phyloP scores from a whole-genome alignment of 305 asterid species.

The Solanum hybrid region DNA sequence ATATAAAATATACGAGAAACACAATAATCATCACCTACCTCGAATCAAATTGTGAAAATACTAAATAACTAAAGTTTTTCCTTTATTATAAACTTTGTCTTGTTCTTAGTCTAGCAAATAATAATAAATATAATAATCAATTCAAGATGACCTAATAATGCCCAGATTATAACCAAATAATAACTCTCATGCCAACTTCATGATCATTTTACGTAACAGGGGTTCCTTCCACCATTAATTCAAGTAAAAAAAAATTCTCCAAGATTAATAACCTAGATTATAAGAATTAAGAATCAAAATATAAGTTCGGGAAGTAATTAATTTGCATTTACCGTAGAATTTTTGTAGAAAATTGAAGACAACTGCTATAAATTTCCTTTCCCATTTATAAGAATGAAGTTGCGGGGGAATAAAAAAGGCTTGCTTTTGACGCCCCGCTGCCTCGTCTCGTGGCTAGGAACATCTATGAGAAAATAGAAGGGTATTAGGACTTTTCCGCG shows the following conservation, averaged over 20 bases:
- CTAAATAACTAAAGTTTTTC: too few relatives aligned
- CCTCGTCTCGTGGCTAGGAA: too few relatives aligned
- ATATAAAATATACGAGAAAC: too few relatives aligned
- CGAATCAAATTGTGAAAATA: too few relatives aligned
- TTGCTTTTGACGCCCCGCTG: too few relatives aligned
- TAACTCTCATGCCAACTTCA: background rate
- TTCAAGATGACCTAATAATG: background rate
- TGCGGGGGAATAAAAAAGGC: background rate
- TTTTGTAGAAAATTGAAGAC: background rate
- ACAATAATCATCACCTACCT: too few relatives aligned
- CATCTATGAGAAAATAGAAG: background rate
- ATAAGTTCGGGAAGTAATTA: background rate
- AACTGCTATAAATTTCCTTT: background rate
- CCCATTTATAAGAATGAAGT: background rate
- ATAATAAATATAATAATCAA: background rate
- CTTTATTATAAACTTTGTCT: too few relatives aligned
- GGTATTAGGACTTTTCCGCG: background rate
- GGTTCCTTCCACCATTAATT: background rate
- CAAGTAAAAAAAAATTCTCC: background rate
- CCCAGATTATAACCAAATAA: background rate
- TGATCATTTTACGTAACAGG: background rate
- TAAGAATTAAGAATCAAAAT: background rate
- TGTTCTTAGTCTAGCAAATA: too few relatives aligned
- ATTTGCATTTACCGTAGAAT: background rate
- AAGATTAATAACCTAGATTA: background rate